Conservation (phyloP, 163 green algal genomes). For the Volvox carteri region DNA sequence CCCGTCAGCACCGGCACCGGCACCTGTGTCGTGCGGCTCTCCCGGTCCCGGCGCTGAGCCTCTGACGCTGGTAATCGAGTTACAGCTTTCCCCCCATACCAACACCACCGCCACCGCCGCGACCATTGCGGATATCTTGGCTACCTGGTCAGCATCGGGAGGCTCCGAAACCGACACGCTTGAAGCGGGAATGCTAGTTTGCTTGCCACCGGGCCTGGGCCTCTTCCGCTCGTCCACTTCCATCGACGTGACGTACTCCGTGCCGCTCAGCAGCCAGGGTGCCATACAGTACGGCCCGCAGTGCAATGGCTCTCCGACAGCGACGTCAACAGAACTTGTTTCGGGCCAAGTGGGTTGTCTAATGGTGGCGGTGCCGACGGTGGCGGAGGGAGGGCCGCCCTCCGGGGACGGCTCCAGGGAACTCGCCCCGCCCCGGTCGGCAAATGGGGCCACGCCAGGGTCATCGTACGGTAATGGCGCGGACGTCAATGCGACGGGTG, state of each 20-base stretch:
- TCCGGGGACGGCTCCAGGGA: not conserved
- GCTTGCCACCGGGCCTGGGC: not conserved
- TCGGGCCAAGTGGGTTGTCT: not conserved
- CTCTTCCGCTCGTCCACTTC: conserved; percentile 11
- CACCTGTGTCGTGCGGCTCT: not conserved
- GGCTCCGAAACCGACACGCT: not conserved
- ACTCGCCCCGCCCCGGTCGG: not conserved
- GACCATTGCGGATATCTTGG: conserved; percentile 9
- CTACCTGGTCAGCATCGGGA: not conserved
- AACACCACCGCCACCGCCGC: not conserved
- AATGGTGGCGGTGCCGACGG: conserved; percentile 8
- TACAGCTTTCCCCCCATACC: not conserved
- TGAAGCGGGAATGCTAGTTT: not conserved
- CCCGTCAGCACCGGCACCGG: not conserved
- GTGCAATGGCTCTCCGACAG: not conserved
- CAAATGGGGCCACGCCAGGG: not conserved
- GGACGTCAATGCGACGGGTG: not conserved
- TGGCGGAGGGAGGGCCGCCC: not conserved
- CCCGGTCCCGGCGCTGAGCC: not conserved
- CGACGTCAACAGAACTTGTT: not conserved
- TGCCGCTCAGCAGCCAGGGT: conserved; percentile 36
- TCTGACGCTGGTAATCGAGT: not conserved
- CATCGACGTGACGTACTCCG: conserved; percentile 28
- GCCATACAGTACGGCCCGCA: not conserved
- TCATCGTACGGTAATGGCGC: not conserved